phyloP scores from a whole-genome alignment of 2,329 filamentous ascomycete genomes.

The Trichoderma hamatum region DNA sequence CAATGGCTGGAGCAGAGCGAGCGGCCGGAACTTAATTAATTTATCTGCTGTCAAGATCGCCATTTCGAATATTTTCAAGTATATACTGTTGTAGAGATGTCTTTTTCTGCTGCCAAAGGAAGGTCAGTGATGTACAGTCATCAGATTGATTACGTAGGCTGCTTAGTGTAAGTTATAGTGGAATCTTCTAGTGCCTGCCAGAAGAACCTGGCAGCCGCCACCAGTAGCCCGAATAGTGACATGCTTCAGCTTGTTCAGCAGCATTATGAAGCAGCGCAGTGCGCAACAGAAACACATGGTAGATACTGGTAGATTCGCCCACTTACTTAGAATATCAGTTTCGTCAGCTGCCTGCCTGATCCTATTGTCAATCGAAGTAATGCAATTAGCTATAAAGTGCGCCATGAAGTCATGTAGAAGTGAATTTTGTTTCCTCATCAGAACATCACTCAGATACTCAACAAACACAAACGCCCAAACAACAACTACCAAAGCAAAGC shows the following conservation, averaged over 20 bases:
- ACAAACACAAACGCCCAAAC: conserved; percentile 33
- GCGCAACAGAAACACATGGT: background rate
- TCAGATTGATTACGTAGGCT: background rate
- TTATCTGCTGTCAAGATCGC: background rate
- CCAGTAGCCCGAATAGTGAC: background rate
- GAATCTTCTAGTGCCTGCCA: conserved; percentile 36
- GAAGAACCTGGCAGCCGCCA: conserved; percentile 27
- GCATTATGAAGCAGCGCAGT: conserved; percentile 18
- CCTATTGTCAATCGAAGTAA: conserved; percentile 30
- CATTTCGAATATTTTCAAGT: background rate
- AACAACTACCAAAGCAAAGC: conserved; percentile 9
- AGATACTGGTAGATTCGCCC: conserved; percentile 20
- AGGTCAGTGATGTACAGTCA: background rate
- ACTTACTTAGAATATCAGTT: conserved; percentile 33
- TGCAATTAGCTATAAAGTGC: conserved; percentile 39
- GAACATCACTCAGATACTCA: conserved; percentile 31
- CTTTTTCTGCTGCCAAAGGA: background rate
- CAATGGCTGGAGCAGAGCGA: background rate
- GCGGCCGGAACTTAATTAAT: background rate
- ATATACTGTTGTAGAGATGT: background rate
- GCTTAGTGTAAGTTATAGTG: conserved; percentile 1
- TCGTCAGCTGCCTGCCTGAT: conserved; percentile 30
- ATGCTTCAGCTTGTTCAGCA: conserved; percentile 23
- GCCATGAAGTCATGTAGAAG: background rate
- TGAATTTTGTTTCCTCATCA: conserved; percentile 29